Percentiles rank a stretch among this genome's conserved stretches.
Conservation (phyloP, 2,329 filamentous ascomycete species). For the Torrubiella hemipterigena region DNA sequence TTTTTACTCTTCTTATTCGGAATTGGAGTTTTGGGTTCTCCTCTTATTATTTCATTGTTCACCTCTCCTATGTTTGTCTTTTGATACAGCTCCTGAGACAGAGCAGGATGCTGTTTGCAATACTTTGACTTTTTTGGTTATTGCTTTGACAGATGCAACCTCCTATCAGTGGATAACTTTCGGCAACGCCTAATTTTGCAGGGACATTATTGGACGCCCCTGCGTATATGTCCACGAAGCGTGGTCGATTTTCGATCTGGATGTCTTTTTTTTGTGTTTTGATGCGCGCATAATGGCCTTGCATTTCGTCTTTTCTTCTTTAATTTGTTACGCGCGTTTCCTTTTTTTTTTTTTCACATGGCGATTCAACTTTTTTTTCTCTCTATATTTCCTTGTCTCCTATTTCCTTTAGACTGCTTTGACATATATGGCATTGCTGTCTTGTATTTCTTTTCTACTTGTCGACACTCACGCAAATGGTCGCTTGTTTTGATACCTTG, state of each 20-base stretch:
- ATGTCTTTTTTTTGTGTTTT: slow-evolving; percentile 6
- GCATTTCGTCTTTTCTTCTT: slow-evolving; percentile 11
- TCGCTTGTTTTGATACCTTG: slow-evolving; percentile 42
- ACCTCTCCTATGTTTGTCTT: slow-evolving; percentile 14
- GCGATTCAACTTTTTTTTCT: slow-evolving; percentile 23
- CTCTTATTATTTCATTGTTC: slow-evolving; percentile 15
- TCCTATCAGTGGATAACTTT: no score
- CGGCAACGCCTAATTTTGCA: no score
- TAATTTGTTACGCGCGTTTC: slow-evolving; percentile 18
- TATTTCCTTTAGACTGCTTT: slow-evolving; percentile 7
- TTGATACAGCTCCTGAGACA: slow-evolving; percentile 22
- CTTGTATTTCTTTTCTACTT: slow-evolving; percentile 14
- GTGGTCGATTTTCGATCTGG: no score
- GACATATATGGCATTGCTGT: slow-evolving; percentile 4
- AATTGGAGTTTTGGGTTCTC: slow-evolving; percentile 8
- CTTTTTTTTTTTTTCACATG: slow-evolving; percentile 24
- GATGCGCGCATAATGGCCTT: no score
- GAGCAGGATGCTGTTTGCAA: slow-evolving; percentile 22
- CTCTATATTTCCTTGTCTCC: slow-evolving; percentile 11
- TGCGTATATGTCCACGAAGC: no score
- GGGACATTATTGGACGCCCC: no score
- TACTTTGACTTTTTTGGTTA: no score
- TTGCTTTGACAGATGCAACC: no score
- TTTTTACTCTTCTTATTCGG: slow-evolving; percentile 5
- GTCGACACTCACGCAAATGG: no score